A percentile compares a stretch with the other conserved stretches of the same genome.
These are phyloP conservation scores for Jamesozyma gamospora DNA, from an alignment of 805 yeast species.

Conservation along the genomic window DNA sequence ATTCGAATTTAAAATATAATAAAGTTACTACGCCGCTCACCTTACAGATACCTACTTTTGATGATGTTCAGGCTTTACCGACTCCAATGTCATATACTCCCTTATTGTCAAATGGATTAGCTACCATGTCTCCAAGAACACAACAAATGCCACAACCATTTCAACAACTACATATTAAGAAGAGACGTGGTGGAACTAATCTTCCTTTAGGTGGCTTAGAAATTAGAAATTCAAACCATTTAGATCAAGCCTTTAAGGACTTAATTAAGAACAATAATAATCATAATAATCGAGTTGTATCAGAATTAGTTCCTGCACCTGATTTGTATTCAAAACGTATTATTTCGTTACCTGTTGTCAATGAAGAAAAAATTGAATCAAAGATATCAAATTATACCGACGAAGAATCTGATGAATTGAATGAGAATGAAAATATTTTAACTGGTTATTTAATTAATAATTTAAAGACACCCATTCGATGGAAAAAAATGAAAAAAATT, in stretches of 20 bases:
- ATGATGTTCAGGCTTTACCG: constrained; percentile 19
- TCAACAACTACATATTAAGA: constrained; percentile 9
- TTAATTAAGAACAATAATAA: too few species aligned
- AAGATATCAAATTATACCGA: neutral
- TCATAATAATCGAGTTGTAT: constrained; percentile 13
- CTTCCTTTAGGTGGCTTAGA: neutral
- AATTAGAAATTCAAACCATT: constrained; percentile 2
- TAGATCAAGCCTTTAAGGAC: constrained; percentile 6
- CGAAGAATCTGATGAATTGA: neutral
- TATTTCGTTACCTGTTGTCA: constrained; percentile 18
- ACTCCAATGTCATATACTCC: constrained; percentile 28
- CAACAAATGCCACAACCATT: constrained; percentile 1
- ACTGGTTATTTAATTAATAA: constrained; percentile 14
- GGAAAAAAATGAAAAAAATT: constrained; percentile 35
- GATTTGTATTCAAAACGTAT: constrained; percentile 15
- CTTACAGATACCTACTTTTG: constrained; percentile 16
- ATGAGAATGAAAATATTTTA: constrained; percentile 8
- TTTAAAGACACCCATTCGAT: constrained; percentile 13
- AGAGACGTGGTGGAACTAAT: constrained; percentile 7
- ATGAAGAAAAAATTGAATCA: constrained; percentile 7
- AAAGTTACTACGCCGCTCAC: constrained; percentile 19
- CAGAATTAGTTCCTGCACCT: constrained; percentile 19
- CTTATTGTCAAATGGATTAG: constrained; percentile 9
- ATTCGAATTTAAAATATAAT: too few species aligned
- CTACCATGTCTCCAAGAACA: constrained; percentile 4